Conservation (phyloP, 2,329 filamentous ascomycete species). For the Aspergillus neotritici region DNA sequence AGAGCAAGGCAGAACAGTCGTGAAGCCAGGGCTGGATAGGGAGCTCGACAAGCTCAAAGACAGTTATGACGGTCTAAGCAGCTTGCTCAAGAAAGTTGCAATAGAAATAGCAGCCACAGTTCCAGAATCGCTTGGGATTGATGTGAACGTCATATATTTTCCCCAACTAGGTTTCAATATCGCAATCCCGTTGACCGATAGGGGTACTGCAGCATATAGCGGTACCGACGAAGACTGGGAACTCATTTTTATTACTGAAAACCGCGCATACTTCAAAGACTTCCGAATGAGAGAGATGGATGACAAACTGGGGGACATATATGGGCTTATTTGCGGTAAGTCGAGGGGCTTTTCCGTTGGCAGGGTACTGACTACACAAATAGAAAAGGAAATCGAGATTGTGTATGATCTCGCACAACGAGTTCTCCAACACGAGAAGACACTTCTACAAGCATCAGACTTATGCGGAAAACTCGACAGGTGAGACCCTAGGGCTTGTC, state of each 20-base stretch:
- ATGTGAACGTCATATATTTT: slow-evolving; percentile 77
- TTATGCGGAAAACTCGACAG: slow-evolving; percentile 78
- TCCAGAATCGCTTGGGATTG: slow-evolving; percentile 51
- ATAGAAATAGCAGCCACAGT: slow-evolving; percentile 58
- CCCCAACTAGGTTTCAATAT: slow-evolving; percentile 89
- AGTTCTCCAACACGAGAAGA: slow-evolving; percentile 62
- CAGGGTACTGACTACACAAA: not conserved
- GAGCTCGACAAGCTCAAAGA: slow-evolving; percentile 73
- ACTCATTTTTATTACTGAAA: slow-evolving; percentile 66
- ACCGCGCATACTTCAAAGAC: slow-evolving; percentile 80
- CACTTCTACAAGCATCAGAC: slow-evolving; percentile 66
- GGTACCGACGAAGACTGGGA: slow-evolving; percentile 68
- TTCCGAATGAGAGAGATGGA: slow-evolving; percentile 75
- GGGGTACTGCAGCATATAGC: slow-evolving; percentile 57
- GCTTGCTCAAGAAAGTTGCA: slow-evolving; percentile 64
- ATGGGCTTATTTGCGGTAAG: slow-evolving; percentile 72
- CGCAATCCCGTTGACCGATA: slow-evolving; percentile 60
- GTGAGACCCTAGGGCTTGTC: slow-evolving; percentile 23
- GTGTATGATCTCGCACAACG: slow-evolving; percentile 68
- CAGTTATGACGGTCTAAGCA: slow-evolving; percentile 70
- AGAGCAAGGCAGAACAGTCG: slow-evolving; percentile 64
- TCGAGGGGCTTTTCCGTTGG: not conserved
- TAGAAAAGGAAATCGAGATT: slow-evolving; percentile 84
- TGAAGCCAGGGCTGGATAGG: slow-evolving; percentile 64
- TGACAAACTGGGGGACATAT: slow-evolving; percentile 73